Conservation (phyloP, 2,329 filamentous ascomycete species). For the Pestalotiopsis sp. region DNA sequence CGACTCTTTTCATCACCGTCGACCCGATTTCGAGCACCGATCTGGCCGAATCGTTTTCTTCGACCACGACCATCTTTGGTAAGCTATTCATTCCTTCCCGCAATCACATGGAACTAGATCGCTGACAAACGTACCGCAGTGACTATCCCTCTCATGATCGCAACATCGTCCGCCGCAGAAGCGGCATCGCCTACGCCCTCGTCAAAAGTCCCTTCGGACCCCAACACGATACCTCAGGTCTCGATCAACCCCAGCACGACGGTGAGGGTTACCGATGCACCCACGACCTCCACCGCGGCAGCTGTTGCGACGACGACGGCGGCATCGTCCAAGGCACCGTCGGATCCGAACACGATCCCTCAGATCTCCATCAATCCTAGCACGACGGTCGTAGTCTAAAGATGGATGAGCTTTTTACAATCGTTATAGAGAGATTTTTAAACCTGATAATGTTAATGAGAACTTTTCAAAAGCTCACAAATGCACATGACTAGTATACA, state of each 20-base stretch:
- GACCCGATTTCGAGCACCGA: background rate
- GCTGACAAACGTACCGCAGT: background rate
- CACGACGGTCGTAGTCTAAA: constrained; percentile 12
- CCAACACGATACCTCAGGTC: constrained; percentile 13
- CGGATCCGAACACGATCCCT: constrained; percentile 10
- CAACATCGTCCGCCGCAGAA: background rate
- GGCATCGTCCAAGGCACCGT: background rate
- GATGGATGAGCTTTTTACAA: background rate
- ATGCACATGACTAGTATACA: background rate
- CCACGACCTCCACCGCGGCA: background rate
- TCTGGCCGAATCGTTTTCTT: constrained; percentile 9
- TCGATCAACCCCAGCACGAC: constrained; percentile 16
- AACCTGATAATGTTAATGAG: background rate
- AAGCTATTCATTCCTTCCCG: background rate
- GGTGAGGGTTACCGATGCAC: background rate
- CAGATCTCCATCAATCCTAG: constrained; percentile 15
- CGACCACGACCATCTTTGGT: constrained; percentile 13
- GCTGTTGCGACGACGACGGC: background rate
- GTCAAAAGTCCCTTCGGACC: background rate
- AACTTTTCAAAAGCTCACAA: background rate
- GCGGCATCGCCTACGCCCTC: background rate
- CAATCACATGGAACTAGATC: background rate
- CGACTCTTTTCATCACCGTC: constrained; percentile 4
- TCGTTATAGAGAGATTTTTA: background rate
- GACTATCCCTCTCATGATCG: constrained; percentile 11